Base-by-base conservation (phyloP, 495 filamentous ascomycete genomes). In the Aspergillus baeticus region DNA sequence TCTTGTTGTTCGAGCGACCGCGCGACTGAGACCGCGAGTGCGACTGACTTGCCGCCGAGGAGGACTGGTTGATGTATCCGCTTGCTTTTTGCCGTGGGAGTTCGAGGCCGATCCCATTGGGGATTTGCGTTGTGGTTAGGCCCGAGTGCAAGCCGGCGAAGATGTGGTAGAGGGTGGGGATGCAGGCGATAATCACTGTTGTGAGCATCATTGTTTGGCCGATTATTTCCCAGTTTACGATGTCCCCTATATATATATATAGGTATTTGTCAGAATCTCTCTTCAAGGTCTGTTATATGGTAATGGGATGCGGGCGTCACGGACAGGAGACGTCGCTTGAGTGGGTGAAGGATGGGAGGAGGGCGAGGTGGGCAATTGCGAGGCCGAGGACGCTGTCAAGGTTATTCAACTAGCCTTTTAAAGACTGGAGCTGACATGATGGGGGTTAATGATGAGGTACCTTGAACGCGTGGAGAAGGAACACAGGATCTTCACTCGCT, bases 81-180 rank as follows among this genome's bases (percentile, higher is more conserved):
- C 51, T 59, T 15, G 10, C 36, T 17, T 62, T 58, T 15, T 56
- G 57, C 10, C 51, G 62, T 2, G 54, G 31, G 31, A 66, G 58
- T 55, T 69, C 63, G 41, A 60, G 33, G 5, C 55, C 54, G 7
- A n/a, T n/a, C n/a, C n/a, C n/a, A n/a, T 64, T 59, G 15, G 63
- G 57, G 21, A 66, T 52, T 17, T 65, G 65, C 13, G 63, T 68
- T 10, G 69, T 67, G 33, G 64, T 66, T n/a, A 73, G 59, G 21
- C 67, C 67, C 23, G 69, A 71, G 38, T 70, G 63, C 2, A 73
- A 58, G 17, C 68, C 67, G n/a, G 66, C 65, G 38, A 71, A 64
- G n/a, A 73, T 65, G 43, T 67, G 69, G 54, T 69, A 70, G 21
- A 73, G 64, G n/a, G 70, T 69, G 15, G 70, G 70, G 6, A 73